These are phyloP conservation scores for Nephelium lappaceum DNA, from an alignment of 345 rosid species.

Conservation along the genomic window DNA sequence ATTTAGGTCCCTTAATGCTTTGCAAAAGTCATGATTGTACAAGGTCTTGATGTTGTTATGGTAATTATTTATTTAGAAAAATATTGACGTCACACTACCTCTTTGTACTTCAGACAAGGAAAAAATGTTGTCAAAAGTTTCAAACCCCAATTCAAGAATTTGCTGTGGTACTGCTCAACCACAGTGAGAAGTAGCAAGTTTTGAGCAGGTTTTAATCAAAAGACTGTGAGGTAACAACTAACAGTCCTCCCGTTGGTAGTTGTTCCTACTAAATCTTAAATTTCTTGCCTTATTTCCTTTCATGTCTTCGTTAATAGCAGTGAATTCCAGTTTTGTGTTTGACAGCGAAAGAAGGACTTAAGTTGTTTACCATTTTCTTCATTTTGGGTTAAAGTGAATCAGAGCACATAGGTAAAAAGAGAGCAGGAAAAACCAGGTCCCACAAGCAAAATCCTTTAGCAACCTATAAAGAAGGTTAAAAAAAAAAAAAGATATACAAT, in stretches of 20 bases:
- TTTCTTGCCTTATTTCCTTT: too few species aligned
- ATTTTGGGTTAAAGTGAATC: background rate
- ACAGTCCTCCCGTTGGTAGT: background rate
- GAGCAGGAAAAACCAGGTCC: background rate
- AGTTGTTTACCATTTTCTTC: background rate
- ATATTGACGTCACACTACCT: background rate
- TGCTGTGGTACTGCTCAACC: background rate
- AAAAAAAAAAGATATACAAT: too few species aligned
- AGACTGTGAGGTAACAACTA: too few species aligned
- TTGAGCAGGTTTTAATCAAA: background rate
- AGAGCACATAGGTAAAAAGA: background rate
- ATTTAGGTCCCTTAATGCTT: too few species aligned
- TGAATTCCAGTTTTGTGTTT: background rate
- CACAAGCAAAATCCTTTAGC: background rate
- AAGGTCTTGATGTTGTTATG: too few species aligned
- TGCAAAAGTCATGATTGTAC: too few species aligned
- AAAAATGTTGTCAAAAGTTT: too few species aligned
- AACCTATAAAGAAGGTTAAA: background rate
- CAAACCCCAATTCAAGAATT: background rate
- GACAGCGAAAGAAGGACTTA: background rate
- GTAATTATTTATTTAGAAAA: too few species aligned
- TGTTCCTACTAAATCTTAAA: background rate
- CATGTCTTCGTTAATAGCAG: background rate
- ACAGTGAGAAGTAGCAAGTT: background rate
- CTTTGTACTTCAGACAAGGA: too few species aligned